Evolutionary conservation across 352 stramenopile species (phyloP).

Genomic region (Phytophthora podocarpi): DNA sequence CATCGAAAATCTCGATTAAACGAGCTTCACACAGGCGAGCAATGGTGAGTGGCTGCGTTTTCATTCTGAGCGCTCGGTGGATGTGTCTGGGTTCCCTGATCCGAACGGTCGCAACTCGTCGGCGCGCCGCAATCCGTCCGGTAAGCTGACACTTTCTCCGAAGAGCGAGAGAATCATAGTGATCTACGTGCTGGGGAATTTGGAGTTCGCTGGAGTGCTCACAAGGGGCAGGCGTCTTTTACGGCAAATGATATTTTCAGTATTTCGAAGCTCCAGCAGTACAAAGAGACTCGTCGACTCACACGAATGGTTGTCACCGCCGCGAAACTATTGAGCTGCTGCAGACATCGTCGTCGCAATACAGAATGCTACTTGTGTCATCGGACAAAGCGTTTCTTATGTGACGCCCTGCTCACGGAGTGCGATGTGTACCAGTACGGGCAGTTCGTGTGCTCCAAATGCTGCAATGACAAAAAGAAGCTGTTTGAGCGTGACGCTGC

Average conservation of each 20-base stretch:
- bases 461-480: slow-evolving; percentile 48
- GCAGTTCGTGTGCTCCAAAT: slow-evolving; percentile 54
- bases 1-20: slow-evolving; percentile 43
- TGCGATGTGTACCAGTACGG: slow-evolving; percentile 53
- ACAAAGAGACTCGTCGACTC: slow-evolving; percentile 42
- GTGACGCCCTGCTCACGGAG: slow-evolving; percentile 31
- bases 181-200: slow-evolving; percentile 37
- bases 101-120: slow-evolving; percentile 26
- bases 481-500: slow-evolving; percentile 33
- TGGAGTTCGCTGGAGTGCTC: slow-evolving; percentile 14
- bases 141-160: slow-evolving; percentile 47
- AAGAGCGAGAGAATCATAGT: slow-evolving; percentile 32
- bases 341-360: slow-evolving; percentile 3
- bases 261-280: slow-evolving; percentile 32
- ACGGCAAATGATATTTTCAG: slow-evolving; percentile 35
- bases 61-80: slow-evolving; percentile 45
- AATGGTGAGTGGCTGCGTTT: slow-evolving; percentile 44
- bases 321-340: slow-evolving; percentile 40
- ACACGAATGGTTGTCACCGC: slow-evolving; percentile 38
- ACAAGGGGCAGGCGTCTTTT: too few species aligned
- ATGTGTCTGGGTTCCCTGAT: slow-evolving; percentile 38
- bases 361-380: slow-evolving; percentile 31
- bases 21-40: slow-evolving; percentile 36
- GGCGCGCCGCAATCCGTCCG: slow-evolving; percentile 20
- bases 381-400: slow-evolving; percentile 48